Evolutionary conservation across 306 rosid species (phyloP), one percentile per base, ranked within the genome.

Genomic region (Acacia crassicarpa): DNA sequence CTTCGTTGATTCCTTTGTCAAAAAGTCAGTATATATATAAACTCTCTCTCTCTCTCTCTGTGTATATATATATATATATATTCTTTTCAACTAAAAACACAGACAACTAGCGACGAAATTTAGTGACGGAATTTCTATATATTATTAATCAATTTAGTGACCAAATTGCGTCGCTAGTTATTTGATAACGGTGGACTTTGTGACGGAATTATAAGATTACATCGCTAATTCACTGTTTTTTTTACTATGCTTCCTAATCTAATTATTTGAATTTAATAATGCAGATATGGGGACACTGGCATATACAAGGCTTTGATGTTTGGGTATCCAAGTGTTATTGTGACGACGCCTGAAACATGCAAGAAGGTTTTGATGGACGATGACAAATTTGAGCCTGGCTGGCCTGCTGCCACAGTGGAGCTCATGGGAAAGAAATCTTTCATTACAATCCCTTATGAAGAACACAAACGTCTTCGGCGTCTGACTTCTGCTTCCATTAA

Each of bases 221-320:
- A 3, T 14, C 5, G 4, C 19, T 48, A 12, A 48, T 48, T 48
- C 53, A n/a, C 11, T 56, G 0, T n/a, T 56, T 8, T 2, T 12
- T 20, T 7, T 5, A 9, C 3, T 13, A n/a, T 20, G 27, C 10
- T n/a, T 58, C 23, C 14, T n/a, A 14, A 22, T 22, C 32, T 58
- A 11, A 58, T 58, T 58, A 58, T 22, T 58, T 30, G 0, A n/a
- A 58, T 14, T 23, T 58, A n/a, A 67, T 43, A 59, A 43, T 83
- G 80, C 70, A 94, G 97, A 72, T 94, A 7, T 86, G 98, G 98
- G 61, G 56, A 35, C 0, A 91, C 90, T 6, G 98, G 96, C 16
- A 83, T 94, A 45, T 94, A 92, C 80, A 94, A 92, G 81, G 91
- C 82, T 4, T 80, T 89, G 43, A 90, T 94, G 98, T 92, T 94